Evolutionary conservation across 768 basidiomycete genomes (phyloP), one percentile per base, ranked within the genome.

Genomic region (Trichaptum fuscoviolaceum): DNA sequence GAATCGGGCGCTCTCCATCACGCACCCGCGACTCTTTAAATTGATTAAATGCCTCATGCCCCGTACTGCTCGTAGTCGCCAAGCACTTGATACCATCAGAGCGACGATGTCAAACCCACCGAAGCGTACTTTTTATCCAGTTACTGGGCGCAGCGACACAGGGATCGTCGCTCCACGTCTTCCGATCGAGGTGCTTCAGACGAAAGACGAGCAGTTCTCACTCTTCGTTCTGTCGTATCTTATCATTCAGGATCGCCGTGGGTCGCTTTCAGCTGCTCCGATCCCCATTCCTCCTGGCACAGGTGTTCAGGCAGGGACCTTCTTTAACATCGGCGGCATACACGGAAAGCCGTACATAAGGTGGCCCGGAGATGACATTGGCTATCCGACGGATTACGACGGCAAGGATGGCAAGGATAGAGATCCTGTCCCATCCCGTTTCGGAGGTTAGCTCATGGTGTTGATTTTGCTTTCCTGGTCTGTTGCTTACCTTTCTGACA

Each of bases 301-400:
- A 65, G 59, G 66, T 73, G 34, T 35, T 72, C 15, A 79, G 83
- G 68, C 63, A 35, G 52, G 67, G 78, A 6, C 84, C 18, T 82
- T 77, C 72, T 83, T 81, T 73, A 75, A 77, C 59, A 76, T 86
- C 57, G 79, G 75, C 3, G 83, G 83, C 20, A 84, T 87, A 66
- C 85, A 87, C 67, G 85, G 85, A 7, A 70, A 81, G 25, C 85
- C 85, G 0, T 81, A 77, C 66, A 71, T 73, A 9, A 69, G 72
- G 0, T 87, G 83, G 83, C 77, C 83, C 63, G 81, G 77, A 17
- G 74, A 77, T 12, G 78, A 76, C 7, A 69, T 72, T 24, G 27
- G 63, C 12, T 25, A 72, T 34, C 72, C 78, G 0, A 73, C 71
- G 17, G 62, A 71, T 18, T 66, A 68, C 0, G 68, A 72, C 8